These are phyloP conservation scores for Heterobasidion parviporum DNA, from an alignment of 1,284 basidiomycete species.

Conservation along the genomic window DNA sequence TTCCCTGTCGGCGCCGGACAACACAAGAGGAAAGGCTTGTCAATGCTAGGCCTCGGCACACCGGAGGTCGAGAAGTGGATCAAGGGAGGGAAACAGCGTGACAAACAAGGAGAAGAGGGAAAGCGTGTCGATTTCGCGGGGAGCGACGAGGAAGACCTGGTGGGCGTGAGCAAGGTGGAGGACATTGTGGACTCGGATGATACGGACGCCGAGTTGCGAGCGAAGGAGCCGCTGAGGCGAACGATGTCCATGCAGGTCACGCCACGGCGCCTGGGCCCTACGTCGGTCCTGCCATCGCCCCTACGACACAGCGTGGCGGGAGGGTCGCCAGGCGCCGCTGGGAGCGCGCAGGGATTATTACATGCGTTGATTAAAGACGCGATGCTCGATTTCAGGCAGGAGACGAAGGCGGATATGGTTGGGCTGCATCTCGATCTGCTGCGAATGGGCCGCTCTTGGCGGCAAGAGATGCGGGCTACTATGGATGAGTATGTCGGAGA, in stretches of 20 bases:
- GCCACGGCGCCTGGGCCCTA: constrained; percentile 35
- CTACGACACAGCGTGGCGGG: constrained; percentile 22
- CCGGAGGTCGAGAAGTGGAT: constrained; percentile 44
- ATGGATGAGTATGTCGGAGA: constrained; percentile 55
- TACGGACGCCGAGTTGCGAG: constrained; percentile 1
- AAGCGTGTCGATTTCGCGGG: background rate
- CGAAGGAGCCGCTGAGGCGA: constrained; percentile 11
- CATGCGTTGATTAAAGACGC: constrained; percentile 57
- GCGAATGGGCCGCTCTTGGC: constrained; percentile 53
- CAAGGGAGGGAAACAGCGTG: constrained; percentile 17
- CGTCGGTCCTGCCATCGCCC: constrained; percentile 31
- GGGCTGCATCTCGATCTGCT: constrained; percentile 66
- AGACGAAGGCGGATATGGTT: constrained; percentile 58
- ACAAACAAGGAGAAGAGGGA: background rate
- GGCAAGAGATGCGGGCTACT: constrained; percentile 45
- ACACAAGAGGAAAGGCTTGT: constrained; percentile 6
- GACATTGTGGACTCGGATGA: background rate
- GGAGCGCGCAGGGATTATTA: constrained; percentile 50
- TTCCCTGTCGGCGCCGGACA: constrained; percentile 11
- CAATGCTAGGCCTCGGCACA: constrained; percentile 35
- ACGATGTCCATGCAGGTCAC: constrained; percentile 50
- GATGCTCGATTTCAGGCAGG: constrained; percentile 62
- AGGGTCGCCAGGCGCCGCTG: constrained; percentile 18
- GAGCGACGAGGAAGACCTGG: constrained; percentile 4
- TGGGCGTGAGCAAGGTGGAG: background rate